These are phyloP conservation scores for Cyclotella sp. DNA, from an alignment of 108 stramenopile genomes.

Conservation along the genomic window DNA sequence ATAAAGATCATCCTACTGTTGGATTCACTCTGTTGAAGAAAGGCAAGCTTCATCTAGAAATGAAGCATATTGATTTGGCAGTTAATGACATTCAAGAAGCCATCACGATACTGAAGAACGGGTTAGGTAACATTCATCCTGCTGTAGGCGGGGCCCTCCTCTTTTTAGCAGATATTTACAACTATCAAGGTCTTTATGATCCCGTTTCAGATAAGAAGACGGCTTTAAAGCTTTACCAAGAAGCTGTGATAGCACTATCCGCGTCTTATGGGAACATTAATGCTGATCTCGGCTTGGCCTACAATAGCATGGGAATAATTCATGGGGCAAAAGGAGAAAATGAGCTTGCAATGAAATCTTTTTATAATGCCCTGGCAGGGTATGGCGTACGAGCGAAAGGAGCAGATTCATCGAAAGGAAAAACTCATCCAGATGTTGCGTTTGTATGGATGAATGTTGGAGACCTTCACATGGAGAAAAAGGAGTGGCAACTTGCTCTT, in stretches of 20 bases:
- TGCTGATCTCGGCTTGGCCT: conserved; percentile 31
- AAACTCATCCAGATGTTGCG: conserved; percentile 41
- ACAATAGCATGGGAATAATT: conserved; percentile 51
- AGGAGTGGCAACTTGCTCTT: conserved; percentile 52
- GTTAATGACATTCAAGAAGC: conserved; percentile 49
- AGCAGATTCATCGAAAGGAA: conserved; percentile 5
- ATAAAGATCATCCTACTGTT: conserved; percentile 40
- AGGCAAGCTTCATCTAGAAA: conserved; percentile 46
- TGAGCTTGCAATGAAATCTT: conserved; percentile 46
- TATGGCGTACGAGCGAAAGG: conserved; percentile 46
- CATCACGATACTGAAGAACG: conserved; percentile 34
- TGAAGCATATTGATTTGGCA: conserved; percentile 52
- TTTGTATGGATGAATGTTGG: conserved; percentile 56
- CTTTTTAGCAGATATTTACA: conserved; percentile 45
- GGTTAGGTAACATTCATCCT: conserved; percentile 47
- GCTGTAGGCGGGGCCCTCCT: conserved; percentile 37
- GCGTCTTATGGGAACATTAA: conserved; percentile 39
- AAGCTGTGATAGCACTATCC: conserved; percentile 37
- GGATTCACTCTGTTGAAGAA: conserved; percentile 49
- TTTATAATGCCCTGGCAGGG: conserved; percentile 49
- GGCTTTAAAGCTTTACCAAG: conserved; percentile 45
- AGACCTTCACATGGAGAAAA: conserved; percentile 39
- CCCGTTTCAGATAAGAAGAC: conserved; percentile 28
- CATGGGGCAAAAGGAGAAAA: conserved; percentile 31
- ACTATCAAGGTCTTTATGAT: conserved; percentile 31